Base-by-base conservation (phyloP, 371 early-diverging fungal genomes). In the Basidiobolus meristosporus region DNA sequence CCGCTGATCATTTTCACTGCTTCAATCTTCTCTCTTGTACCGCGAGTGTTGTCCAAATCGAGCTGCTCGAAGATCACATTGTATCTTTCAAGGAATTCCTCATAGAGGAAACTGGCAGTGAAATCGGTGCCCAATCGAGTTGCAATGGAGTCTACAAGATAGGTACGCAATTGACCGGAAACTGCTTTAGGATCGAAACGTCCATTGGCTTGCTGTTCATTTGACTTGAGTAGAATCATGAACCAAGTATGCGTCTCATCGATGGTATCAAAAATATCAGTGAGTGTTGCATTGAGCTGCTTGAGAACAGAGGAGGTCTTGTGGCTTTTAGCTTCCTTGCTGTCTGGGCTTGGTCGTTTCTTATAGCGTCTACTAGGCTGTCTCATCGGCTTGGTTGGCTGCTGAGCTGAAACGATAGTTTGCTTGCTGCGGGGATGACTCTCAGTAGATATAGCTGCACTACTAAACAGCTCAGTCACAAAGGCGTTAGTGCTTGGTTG, bases 211-310 rank as follows among this genome's bases (percentile, higher is more conserved):
- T 71, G 70, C 11, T 63, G 56, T 48, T 80, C 82, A 40, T 82
- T 76, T 7, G 83, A 80, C 30, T 72, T 62, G 35, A 95, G 56
- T 55, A 83, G 84, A 51, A 84, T 62, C 31, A 90, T 60, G 45
- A 78, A 75, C 80, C 90, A 92, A 12, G 82, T 59, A 36, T 76
- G 69, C 3, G 91, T 85, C 42, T 82, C 82, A 12, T 64, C 56
- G 43, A 81, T 68, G 2, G 81, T 72, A 16, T 59, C 60, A 31
- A 74, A 64, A 10, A 86, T 46, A 44, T 82, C 78, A 19, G 70
- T 65, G 1, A 84, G 47, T 0, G 80, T 73, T 38, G 56, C 56
- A 46, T 67, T 63, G 7, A 85, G 53, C 32, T 83, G 77, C 33
- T 70, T 68, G 34, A 74, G 47, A 32, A 75, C 72, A 1, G 82